Base-by-base conservation (phyloP, 2,329 filamentous ascomycete species). In the Colletotrichum eremochloae region DNA sequence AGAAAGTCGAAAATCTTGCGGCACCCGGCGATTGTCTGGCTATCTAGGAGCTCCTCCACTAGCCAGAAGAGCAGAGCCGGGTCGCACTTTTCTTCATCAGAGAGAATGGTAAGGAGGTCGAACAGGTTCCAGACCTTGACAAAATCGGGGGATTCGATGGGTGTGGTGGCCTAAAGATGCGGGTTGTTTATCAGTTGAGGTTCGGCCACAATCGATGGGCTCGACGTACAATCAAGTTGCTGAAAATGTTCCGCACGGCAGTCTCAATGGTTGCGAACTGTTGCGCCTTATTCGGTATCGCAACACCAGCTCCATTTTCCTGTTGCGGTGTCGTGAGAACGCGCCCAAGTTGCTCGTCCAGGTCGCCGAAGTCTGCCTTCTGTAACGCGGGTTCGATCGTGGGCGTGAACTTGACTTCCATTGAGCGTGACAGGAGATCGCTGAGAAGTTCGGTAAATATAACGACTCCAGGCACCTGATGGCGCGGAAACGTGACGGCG, bases 11-110 rank as follows among this genome's bases (percentile, higher is more conserved):
- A 98, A 18, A 98, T 93, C 73, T 90, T 93, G 72, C 95, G 92
- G 80, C 96, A 99, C 42, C 94, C 95, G 33, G 94, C 89, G 53
- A 98, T 97, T 0, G 95, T 97, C 81, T 99, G 96, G 78, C 95
- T 97, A 81, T 99, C 97, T 36, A 99, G 88, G 1, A 99, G 89
- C 82, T 98, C 96, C 80, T 99, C 96, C 29, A 98, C 91, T 20
- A 99, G 89, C 89, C 94, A 95, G 78, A 97, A 95, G 9, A 96
- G 87, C 11, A 99, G 86, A 24, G 93, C 93, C 0, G 94, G 90
- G 75, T 97, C 95, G 79, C 86, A 91, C 84, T 87, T 88, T 86
- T 92, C 93, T 79, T 92, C 90, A 79, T 97, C 96, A 72, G 94
- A 95, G 73, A 97, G 91, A 48, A 97, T 91, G 0, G 93, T 92